Percentiles rank a stretch among this genome's conserved stretches.
Evolutionary conservation across 2,329 filamentous ascomycete species (phyloP).

Genomic region (Ascochyta koolunga): DNA sequence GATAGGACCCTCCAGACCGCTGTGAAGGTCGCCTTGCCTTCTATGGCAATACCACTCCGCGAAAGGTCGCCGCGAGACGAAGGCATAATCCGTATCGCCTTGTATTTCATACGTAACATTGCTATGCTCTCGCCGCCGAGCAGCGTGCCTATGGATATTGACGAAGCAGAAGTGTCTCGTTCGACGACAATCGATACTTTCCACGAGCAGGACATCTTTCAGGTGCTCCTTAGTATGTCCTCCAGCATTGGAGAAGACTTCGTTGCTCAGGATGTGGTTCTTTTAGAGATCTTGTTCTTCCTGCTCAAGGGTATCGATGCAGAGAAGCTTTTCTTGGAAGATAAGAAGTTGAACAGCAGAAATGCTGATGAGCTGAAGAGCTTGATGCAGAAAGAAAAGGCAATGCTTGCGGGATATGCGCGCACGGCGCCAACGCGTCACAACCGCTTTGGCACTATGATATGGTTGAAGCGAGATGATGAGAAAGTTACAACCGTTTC

Average conservation of each 20-base stretch:
- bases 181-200: slow-evolving; percentile 89
- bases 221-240: slow-evolving; percentile 81
- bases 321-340: slow-evolving; percentile 82
- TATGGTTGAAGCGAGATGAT: slow-evolving; percentile 90
- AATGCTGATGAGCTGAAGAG: slow-evolving; percentile 75
- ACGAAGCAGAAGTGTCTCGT: slow-evolving; percentile 86
- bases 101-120: slow-evolving; percentile 90
- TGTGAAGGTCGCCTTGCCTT: slow-evolving; percentile 80
- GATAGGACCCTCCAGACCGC: slow-evolving; percentile 79
- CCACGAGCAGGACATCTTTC: slow-evolving; percentile 87
- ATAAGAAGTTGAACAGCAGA: slow-evolving; percentile 70
- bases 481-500: slow-evolving; percentile 85
- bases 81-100: slow-evolving; percentile 86
- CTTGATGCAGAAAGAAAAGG: slow-evolving; percentile 80
- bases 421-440: slow-evolving; percentile 83
- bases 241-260: slow-evolving; percentile 97
- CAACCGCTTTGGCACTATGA: slow-evolving; percentile 94
- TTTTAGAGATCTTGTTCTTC: slow-evolving; percentile 92
- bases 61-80: slow-evolving; percentile 83
- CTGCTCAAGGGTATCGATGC: slow-evolving; percentile 87
- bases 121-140: slow-evolving; percentile 79
- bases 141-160: slow-evolving; percentile 77
- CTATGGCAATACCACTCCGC: slow-evolving; percentile 78
- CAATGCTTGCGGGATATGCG: slow-evolving; percentile 79
- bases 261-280: slow-evolving; percentile 81